Evolutionary conservation across 78 protist species (phyloP).

Genomic region (Polysphondylium violaceum): DNA sequence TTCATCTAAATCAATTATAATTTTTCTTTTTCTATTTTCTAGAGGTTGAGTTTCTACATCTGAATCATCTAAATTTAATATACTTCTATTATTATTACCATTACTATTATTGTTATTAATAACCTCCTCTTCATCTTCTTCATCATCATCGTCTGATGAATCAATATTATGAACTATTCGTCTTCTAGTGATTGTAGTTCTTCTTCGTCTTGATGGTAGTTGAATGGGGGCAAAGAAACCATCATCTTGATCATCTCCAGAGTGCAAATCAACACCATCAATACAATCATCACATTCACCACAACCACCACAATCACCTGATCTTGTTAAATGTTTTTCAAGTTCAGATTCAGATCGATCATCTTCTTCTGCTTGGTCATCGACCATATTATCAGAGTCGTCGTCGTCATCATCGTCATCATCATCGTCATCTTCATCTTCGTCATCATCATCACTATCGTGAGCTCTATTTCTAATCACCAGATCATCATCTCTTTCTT

Average conservation of each 20-base stretch:
- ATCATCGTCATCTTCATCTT: not conserved
- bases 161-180: no score
- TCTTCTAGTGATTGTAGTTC: no score
- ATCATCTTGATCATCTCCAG: slow-evolving; percentile 23
- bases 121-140: no score
- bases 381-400: slow-evolving; percentile 3
- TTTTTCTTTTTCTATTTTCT: no score
- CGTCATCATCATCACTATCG: not conserved
- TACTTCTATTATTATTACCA: no score
- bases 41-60: no score
- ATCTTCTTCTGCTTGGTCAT: slow-evolving; percentile 23
- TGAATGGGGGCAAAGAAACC: not conserved
- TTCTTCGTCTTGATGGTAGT: not conserved
- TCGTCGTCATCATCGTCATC: not conserved
- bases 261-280: slow-evolving; percentile 28
- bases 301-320: no score
- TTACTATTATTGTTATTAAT: no score
- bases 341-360: slow-evolving; percentile 7
- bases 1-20: no score
- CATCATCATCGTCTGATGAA: no score
- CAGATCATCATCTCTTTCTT: not conserved
- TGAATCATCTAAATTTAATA: no score
- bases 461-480: not conserved
- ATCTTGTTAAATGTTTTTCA: slow-evolving; percentile 14
- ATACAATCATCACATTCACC: slow-evolving; percentile 65